Evolutionary conservation across 345 rosid genomes (phyloP).

Genomic region (Lagerstroemia speciosa): DNA sequence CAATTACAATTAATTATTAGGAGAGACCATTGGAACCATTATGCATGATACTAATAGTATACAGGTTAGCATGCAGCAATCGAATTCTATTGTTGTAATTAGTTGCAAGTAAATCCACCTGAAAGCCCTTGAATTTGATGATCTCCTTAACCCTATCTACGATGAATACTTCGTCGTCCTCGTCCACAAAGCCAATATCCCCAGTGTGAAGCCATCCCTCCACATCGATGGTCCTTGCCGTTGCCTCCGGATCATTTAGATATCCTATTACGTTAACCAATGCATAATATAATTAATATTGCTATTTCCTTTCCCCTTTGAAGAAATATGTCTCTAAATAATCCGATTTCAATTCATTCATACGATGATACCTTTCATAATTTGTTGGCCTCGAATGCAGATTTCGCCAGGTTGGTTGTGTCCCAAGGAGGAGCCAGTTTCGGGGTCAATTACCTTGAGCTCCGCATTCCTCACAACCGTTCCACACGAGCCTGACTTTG

Average conservation of each 20-base stretch:
- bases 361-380: slow-evolving; percentile 65
- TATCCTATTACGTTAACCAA: slow-evolving; percentile 30
- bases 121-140: slow-evolving; percentile 91
- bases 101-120: slow-evolving; percentile 23
- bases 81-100: too few relatives aligned
- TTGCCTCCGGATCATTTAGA: slow-evolving; percentile 58
- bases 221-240: slow-evolving; percentile 53
- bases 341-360: too few relatives aligned
- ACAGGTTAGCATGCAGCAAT: too few relatives aligned
- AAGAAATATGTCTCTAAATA: too few relatives aligned
- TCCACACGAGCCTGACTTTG: slow-evolving; percentile 90
- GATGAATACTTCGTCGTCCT: slow-evolving; percentile 72
- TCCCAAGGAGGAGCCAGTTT: slow-evolving; percentile 54
- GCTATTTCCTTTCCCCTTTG: too few relatives aligned
- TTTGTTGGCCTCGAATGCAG: slow-evolving; percentile 82
- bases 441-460: slow-evolving; percentile 80
- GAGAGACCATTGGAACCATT: too few relatives aligned
- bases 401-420: slow-evolving; percentile 81
- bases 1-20: too few relatives aligned
- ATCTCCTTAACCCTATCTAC: slow-evolving; percentile 83
- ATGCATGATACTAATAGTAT: too few relatives aligned
- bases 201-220: slow-evolving; percentile 97
- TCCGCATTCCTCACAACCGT: slow-evolving; percentile 87
- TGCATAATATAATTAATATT: background rate
- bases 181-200: slow-evolving; percentile 79